Base-by-base conservation (phyloP, 257 asterid species). In the Leonotis leonurus region DNA sequence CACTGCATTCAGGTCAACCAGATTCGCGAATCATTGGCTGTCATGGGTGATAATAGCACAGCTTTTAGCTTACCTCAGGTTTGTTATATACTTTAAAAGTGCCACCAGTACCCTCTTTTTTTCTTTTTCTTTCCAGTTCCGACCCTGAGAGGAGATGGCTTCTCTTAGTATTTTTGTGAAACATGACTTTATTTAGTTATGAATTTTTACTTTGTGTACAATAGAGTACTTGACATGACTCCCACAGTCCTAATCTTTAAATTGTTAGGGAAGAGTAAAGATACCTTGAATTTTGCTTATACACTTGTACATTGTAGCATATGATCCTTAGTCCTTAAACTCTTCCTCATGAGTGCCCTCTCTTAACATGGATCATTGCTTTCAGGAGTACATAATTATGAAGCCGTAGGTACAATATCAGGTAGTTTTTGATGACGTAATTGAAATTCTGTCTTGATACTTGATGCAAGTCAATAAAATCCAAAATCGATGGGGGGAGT, bases 31-130 rank as follows among this genome's bases (percentile, higher is more conserved):
- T 93, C 97, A 67, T 79, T 93, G 77, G 94, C 95, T 52, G 73
- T 85, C 73, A 89, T 93, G 99, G 99, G 99, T 20, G 90, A 81
- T 48, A 89, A 87, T 45, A 93, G 94, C 79, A 93, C 99, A 9
- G 97, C 97, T 73, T 93, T 87, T 73, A 87, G 99, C 87, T 79
- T 93, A 59, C 97, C 99, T 24, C 99, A 89, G 85, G 99, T 87
- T 79, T 57, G 50, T 70, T 41, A 61, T 64, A 52, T 27, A n/a
- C n/a, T 62, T 5, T 25, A 41, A 56, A 35, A 13, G 40, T 22
- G 43, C 40, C 14, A 7, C 20, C 12, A n/a, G n/a, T n/a, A n/a
- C n/a, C 16, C 36, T 37, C n/a, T 20, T 53, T 25, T 17, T 56
- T 49, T 60, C 51, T 43, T 49, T 10, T 9, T 63, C 25, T 62